A percentile compares a stretch with the other conserved stretches of the same genome.
phyloP scores from a whole-genome alignment of 805 yeast genomes.

The Teunomyces funiuensis region DNA sequence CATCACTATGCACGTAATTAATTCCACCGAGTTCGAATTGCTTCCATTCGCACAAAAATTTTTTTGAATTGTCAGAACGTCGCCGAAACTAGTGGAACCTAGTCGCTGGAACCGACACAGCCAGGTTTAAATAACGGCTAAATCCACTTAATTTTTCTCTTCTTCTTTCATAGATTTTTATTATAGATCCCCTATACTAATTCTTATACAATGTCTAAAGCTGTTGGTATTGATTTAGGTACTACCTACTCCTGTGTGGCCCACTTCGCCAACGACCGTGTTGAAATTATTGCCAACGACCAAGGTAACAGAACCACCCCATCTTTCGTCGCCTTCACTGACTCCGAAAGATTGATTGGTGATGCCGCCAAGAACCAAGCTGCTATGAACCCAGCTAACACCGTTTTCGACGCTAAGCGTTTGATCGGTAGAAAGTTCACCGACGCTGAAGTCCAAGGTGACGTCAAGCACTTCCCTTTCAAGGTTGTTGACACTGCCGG shows the following conservation, averaged over 20 bases:
- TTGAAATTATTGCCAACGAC: constrained; percentile 33
- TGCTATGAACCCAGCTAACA: constrained; percentile 34
- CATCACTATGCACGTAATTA: constrained; percentile 4
- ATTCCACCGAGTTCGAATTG: constrained; percentile 6
- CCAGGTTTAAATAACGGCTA: constrained; percentile 3
- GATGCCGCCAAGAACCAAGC: constrained; percentile 37
- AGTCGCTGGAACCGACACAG: constrained; percentile 4
- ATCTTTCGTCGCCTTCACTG: constrained; percentile 34
- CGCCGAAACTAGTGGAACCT: constrained; percentile 13
- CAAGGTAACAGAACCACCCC: constrained; percentile 37
- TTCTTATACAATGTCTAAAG: constrained; percentile 23
- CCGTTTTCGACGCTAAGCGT: constrained; percentile 35
- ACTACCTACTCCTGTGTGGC: constrained; percentile 36
- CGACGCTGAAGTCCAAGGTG: constrained; percentile 30
- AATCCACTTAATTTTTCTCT: neutral
- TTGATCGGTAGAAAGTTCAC: constrained; percentile 30
- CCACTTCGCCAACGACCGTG: constrained; percentile 33
- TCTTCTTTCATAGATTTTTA: constrained; percentile 5
- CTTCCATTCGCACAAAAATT: constrained; percentile 7
- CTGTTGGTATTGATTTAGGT: constrained; percentile 36
- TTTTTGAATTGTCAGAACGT: constrained; percentile 10
- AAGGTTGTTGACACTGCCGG: constrained; percentile 30
- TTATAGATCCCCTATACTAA: constrained; percentile 2
- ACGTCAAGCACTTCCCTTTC: constrained; percentile 34
- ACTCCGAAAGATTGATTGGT: constrained; percentile 34